phyloP scores from a whole-genome alignment of 2,329 filamentous ascomycete species.

The Tolypocladium capitatum region DNA sequence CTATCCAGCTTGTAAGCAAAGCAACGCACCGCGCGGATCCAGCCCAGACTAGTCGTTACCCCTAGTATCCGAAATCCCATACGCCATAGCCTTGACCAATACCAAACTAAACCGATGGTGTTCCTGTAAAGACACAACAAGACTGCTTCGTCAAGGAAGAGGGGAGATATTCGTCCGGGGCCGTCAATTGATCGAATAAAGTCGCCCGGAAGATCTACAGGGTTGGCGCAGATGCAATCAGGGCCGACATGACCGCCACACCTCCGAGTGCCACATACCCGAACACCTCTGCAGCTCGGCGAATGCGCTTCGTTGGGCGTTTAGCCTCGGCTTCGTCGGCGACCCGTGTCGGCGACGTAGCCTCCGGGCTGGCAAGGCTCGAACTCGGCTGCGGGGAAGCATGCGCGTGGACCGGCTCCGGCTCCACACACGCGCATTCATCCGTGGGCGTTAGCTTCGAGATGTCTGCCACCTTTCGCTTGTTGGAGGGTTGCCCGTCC shows the following conservation, averaged over 20 bases:
- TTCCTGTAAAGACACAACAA: not conserved
- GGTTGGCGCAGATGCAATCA: conserved; percentile 24
- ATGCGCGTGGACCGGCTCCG: not conserved
- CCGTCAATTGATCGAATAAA: not conserved
- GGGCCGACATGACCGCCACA: conserved; percentile 24
- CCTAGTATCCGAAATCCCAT: not conserved
- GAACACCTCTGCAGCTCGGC: conserved; percentile 20
- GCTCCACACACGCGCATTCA: not conserved
- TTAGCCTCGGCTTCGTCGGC: not conserved
- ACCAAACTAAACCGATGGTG: not conserved
- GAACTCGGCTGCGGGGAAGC: not conserved
- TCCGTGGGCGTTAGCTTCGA: conserved; percentile 7
- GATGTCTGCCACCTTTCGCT: conserved; percentile 16
- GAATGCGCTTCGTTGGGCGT: conserved; percentile 17
- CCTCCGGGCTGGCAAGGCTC: not conserved
- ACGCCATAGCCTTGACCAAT: not conserved
- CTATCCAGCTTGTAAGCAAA: not conserved
- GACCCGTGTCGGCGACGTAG: not conserved
- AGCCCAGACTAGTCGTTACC: not conserved
- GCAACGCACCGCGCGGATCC: not conserved
- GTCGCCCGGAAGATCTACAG: conserved; percentile 1
- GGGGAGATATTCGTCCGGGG: not conserved
- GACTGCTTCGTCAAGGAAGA: not conserved
- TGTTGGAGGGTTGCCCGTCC: conserved; percentile 2
- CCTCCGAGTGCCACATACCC: conserved; percentile 24